These are phyloP conservation scores for Colletotrichum godetiae DNA, from an alignment of 2,329 filamentous ascomycete species.

Conservation along the genomic window DNA sequence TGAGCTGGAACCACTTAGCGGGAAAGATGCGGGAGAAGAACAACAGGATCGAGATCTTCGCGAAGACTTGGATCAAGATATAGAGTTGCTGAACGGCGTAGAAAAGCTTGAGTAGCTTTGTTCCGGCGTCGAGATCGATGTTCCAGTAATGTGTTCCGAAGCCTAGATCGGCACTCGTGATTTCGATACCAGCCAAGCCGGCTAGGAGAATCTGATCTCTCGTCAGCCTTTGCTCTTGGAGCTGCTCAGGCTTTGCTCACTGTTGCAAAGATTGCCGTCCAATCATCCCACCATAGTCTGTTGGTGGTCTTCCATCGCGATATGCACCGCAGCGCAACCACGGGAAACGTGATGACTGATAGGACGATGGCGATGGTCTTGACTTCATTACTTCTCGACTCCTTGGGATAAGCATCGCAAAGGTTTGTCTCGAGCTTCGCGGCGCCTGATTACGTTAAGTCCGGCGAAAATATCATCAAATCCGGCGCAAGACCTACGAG, in stretches of 20 bases:
- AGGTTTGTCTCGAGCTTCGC: slow-evolving; percentile 20
- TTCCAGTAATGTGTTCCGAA: slow-evolving; percentile 42
- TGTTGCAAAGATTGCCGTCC: slow-evolving; percentile 27
- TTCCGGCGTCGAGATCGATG: slow-evolving; percentile 30
- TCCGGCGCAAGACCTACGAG: neutral
- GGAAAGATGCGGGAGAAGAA: slow-evolving; percentile 40
- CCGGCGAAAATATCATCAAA: no score
- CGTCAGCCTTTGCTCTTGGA: neutral
- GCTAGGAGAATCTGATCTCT: slow-evolving; percentile 27
- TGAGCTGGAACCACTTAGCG: slow-evolving; percentile 32
- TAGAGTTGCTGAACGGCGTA: slow-evolving; percentile 40
- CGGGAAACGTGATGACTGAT: slow-evolving; percentile 29
- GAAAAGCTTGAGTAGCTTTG: slow-evolving; percentile 35
- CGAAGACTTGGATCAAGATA: slow-evolving; percentile 39
- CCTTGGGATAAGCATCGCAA: slow-evolving; percentile 37
- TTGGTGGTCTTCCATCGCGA: slow-evolving; percentile 34
- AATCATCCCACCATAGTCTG: slow-evolving; percentile 38
- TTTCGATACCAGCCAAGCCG: slow-evolving; percentile 35
- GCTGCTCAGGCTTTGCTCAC: neutral
- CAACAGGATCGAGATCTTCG: slow-evolving; percentile 42
- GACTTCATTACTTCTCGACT: slow-evolving; percentile 37
- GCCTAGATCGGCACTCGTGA: slow-evolving; percentile 37
- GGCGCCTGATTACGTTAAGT: neutral
- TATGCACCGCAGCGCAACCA: slow-evolving; percentile 36
- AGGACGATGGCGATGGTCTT: slow-evolving; percentile 41